Evolutionary conservation across 2,329 filamentous ascomycete genomes (phyloP), one percentile per base, ranked within the genome.

Genomic region (Neonectria magnoliae): DNA sequence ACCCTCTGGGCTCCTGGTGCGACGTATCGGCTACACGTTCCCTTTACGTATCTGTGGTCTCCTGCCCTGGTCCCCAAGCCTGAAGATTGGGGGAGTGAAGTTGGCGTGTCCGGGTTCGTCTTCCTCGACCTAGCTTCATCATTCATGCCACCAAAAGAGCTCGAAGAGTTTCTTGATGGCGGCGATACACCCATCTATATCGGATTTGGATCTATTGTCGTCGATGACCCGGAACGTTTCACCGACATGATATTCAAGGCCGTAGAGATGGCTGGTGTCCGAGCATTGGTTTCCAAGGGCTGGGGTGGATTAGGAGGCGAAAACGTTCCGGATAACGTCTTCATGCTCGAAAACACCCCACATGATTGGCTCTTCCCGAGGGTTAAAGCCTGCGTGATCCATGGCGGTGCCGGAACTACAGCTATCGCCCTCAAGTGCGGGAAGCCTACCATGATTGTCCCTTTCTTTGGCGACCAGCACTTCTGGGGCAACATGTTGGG

Each of bases 381-480:
- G 31, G 87, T 93, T 4, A 81, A 81, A 48, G 90, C 88, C 0
- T 90, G 90, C 4, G 87, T 93, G 1, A 91, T 93, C 65, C 91
- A 93, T 67, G 91, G 91, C n/a, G 91, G 91, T 13, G 92, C 92
- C 0, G 91, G 91, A 2, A 94, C 91, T 0, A 92, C 91, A 0
- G 91, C 91, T 1, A 91, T 91, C 51, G 90, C 90, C 1, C 81
- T 94, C 33, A 92, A 91, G 75, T 90, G 86, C 67, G 91, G 86
- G 4, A 87, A 86, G 71, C 91, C 91, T 0, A 93, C 90, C 5
- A 91, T 93, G 87, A 86, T 93, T 27, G 89, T 94, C 2, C 91
- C 91, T 0, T 94, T 94, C 78, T 94, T 94, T 68, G 91, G 91
- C 3, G 91, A 94, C 73, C 91, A 94, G 76, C 86, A 90, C 53